A percentile compares a stretch with the other conserved stretches of the same genome.
phyloP scores from a whole-genome alignment of 768 basidiomycete genomes.

The Boletus tylopilopsis region DNA sequence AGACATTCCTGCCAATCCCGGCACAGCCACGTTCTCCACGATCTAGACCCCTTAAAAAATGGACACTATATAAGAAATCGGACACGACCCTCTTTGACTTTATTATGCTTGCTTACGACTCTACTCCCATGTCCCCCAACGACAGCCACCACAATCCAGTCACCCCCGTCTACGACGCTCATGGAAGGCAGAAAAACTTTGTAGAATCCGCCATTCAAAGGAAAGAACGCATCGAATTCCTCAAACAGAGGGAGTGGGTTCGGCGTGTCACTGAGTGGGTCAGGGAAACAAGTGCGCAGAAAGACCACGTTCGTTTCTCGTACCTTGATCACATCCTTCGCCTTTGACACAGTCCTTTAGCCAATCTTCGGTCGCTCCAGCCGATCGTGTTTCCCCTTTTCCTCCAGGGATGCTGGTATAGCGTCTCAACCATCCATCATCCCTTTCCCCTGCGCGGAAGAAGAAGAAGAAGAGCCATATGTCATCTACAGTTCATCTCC shows the following conservation, averaged over 20 bases:
- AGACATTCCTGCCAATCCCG: constrained; percentile 22
- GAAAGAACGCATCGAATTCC: constrained; percentile 49
- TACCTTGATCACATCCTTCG: background rate
- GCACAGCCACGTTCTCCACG: constrained; percentile 22
- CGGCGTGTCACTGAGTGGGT: constrained; percentile 38
- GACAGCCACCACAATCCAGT: constrained; percentile 19
- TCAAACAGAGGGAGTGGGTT: constrained; percentile 45
- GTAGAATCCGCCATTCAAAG: constrained; percentile 45
- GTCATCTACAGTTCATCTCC: constrained; percentile 34
- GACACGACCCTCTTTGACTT: constrained; percentile 10
- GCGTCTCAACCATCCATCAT: constrained; percentile 15
- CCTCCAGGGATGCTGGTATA: constrained; percentile 4
- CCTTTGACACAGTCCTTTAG: constrained; percentile 7
- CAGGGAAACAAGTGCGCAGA: constrained; percentile 27
- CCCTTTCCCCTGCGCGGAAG: constrained; percentile 25
- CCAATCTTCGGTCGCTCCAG: constrained; percentile 16
- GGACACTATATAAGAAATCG: constrained; percentile 14
- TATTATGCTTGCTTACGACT: constrained; percentile 20
- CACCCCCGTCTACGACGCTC: constrained; percentile 36
- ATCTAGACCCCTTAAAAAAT: constrained; percentile 20
- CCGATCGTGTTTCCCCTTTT: constrained; percentile 7
- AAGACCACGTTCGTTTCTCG: constrained; percentile 18
- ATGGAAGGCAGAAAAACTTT: constrained; percentile 43
- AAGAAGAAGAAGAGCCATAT: constrained; percentile 32
- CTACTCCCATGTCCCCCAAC: constrained; percentile 11